Base-by-base conservation (phyloP, 176 grass and related monocot species). In the Thinopyrum elongatum region DNA sequence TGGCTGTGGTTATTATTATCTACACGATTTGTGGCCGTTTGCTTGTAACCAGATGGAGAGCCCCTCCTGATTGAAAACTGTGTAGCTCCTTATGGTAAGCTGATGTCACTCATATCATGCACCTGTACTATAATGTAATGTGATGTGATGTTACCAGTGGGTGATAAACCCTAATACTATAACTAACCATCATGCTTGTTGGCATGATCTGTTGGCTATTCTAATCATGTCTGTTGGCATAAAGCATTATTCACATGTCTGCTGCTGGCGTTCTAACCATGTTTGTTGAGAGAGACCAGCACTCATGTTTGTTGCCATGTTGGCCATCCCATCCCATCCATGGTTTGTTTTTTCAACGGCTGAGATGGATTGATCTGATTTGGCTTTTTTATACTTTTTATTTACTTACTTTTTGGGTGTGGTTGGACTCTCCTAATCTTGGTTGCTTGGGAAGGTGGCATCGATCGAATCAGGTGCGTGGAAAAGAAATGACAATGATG, bases 371-470 rank as follows among this genome's bases (percentile, higher is more conserved):
- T 67, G 80, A 79, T 4, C 3, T 68, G 75, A 68, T 38, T 80
- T 87, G 66, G 36, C 76, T 31, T 19, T 38, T 75, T 84, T 9
- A 8, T 22, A 9, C 46, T 84, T 70, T 27, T 62, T 23, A 17
- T 16, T 7, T 7, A 74, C n/a, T 75, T 29, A 0, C 5, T 8
- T 29, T 75, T 74, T 75, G 17, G 9, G 29, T 84, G 67, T 80
- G 68, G 89, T 84, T 87, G 85, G 70, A 42, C 76, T 69, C 68
- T 91, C 85, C 68, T 80, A 87, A 84, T 70, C 68, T 49, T 80
- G 61, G 89, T 84, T 91, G 85, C 89, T 88, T 88, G 69, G 67
- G 81, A 80, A 76, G 76, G 10, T 11, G 61, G 77, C 82, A 82
- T 85, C 49, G 36, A 85, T 41, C 66, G 66, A 74, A 85, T 89